Evolutionary conservation across 1,139 yeast genomes (phyloP), one percentile per base, ranked within the genome.

Genomic region (Suhomyces panamericanus): DNA sequence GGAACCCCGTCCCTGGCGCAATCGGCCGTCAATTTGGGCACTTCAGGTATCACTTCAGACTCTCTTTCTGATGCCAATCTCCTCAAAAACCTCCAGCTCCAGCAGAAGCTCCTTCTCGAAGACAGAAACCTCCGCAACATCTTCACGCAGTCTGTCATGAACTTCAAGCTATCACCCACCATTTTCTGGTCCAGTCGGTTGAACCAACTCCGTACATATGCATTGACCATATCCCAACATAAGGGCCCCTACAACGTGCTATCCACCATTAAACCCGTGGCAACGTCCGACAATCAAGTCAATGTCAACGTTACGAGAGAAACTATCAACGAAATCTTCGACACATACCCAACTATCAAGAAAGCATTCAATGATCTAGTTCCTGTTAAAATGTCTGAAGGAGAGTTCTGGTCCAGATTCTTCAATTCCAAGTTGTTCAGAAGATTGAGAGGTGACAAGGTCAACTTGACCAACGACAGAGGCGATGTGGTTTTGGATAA

Each of bases 401-500:
- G 95, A 32, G 96, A 87, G 58, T 93, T 93, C 56, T 93, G 99
- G 99, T 87, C 96, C n/a, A 73, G 98, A 50, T 95, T 93, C 59
- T 93, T 93, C 71, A 84, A 88, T 56, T 89, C 97, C 1, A 85
- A 90, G 56, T 68, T 93, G 48, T 93, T 91, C 60, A 76, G 97
- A 55, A 80, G 93, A 57, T 71, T 93, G 35, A 77, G 96, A 59
- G 99, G 99, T 48, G 99, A 93, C 60, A 84, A 83, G 53, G 78
- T 89, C 43, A 71, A 71, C 42, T 81, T 83, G 57, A 67, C 80
- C 2, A 84, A 83, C 54, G 90, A 87, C 52, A 77, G 96, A 49
- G 91, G 95, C 42, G 99, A 93, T 63, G 77, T 84, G 10, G 76
- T 90, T 6, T 73, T 93, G 50, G 99, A 93, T 64, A 85, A 86